Evolutionary conservation across 805 yeast species (phyloP).

Genomic region (Ogataea thermomethanolica): DNA sequence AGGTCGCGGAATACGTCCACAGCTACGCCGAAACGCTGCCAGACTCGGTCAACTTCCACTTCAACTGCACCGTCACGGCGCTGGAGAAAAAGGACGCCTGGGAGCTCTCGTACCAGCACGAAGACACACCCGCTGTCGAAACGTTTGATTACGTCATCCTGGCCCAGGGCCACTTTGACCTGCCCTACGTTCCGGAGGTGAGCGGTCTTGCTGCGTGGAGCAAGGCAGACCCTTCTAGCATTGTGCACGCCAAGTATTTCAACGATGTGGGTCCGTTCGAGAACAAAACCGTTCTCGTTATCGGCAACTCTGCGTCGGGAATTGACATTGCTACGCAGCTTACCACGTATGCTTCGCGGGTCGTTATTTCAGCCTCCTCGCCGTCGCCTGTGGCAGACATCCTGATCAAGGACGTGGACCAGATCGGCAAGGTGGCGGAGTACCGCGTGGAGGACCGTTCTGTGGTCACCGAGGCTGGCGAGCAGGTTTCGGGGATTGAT

Average conservation of each 20-base stretch:
- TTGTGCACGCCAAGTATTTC: slow-evolving; percentile 46
- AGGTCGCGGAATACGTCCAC: slow-evolving; percentile 59
- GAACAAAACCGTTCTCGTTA: slow-evolving; percentile 34
- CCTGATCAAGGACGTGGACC: slow-evolving; percentile 23
- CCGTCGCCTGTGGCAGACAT: slow-evolving; percentile 31
- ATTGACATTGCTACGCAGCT: slow-evolving; percentile 47
- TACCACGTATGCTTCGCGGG: slow-evolving; percentile 28
- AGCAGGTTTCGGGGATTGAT: slow-evolving; percentile 46
- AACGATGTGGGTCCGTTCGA: slow-evolving; percentile 32
- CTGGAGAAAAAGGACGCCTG: slow-evolving; percentile 29
- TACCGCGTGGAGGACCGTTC: slow-evolving; percentile 28
- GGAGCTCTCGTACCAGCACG: slow-evolving; percentile 23
- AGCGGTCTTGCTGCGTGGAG: slow-evolving; percentile 39
- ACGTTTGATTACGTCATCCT: slow-evolving; percentile 38
- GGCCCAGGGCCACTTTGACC: slow-evolving; percentile 47
- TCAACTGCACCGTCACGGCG: slow-evolving; percentile 40
- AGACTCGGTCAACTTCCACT: slow-evolving; percentile 33
- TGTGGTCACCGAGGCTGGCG: slow-evolving; percentile 49
- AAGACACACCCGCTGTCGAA: background rate
- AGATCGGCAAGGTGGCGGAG: slow-evolving; percentile 25
- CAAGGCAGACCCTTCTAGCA: slow-evolving; percentile 27
- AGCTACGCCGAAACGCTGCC: slow-evolving; percentile 48
- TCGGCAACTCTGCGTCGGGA: slow-evolving; percentile 64
- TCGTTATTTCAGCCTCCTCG: slow-evolving; percentile 30
- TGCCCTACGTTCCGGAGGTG: slow-evolving; percentile 43